Conservation (phyloP, 495 filamentous ascomycete genomes). For the Penicillium longicatenatum region DNA sequence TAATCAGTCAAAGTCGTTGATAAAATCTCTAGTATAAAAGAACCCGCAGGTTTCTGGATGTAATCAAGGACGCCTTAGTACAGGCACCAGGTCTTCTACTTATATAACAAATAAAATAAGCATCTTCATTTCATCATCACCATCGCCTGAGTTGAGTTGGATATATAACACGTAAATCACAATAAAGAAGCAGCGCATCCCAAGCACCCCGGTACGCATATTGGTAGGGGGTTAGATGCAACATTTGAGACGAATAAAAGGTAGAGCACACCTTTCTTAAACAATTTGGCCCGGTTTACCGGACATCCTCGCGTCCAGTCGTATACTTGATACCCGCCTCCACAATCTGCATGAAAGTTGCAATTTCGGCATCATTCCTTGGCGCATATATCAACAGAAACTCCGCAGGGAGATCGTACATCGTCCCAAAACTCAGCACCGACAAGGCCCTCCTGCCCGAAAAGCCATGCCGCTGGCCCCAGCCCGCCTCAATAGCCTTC, state of each 20-base stretch:
- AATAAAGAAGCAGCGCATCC: neutral
- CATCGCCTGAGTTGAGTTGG: neutral
- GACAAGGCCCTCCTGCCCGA: conserved; percentile 51
- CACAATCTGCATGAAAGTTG: conserved; percentile 69
- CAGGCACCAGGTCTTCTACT: too few relatives aligned
- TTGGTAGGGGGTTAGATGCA: neutral
- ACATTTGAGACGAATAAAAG: neutral
- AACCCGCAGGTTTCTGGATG: too few relatives aligned
- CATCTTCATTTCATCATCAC: neutral
- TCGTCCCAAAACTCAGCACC: conserved; percentile 48
- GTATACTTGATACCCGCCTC: conserved; percentile 55
- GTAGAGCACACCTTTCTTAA: neutral
- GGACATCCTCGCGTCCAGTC: conserved; percentile 34
- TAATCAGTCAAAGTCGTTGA: too few relatives aligned
- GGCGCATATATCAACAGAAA: conserved; percentile 88
- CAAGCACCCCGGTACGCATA: too few relatives aligned
- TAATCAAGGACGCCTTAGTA: too few relatives aligned
- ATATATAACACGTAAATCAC: neutral
- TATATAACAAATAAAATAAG: neutral
- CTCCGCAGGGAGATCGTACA: conserved; percentile 50
- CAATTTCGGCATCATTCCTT: conserved; percentile 65
- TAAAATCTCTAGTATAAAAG: too few relatives aligned
- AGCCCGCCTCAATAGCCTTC: conserved; percentile 74
- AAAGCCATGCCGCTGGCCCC: conserved; percentile 88
- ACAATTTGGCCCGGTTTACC: conserved; percentile 5